These are phyloP conservation scores for Chaetomiaceae sp. DNA, from an alignment of 2,329 filamentous ascomycete species.

Conservation along the genomic window DNA sequence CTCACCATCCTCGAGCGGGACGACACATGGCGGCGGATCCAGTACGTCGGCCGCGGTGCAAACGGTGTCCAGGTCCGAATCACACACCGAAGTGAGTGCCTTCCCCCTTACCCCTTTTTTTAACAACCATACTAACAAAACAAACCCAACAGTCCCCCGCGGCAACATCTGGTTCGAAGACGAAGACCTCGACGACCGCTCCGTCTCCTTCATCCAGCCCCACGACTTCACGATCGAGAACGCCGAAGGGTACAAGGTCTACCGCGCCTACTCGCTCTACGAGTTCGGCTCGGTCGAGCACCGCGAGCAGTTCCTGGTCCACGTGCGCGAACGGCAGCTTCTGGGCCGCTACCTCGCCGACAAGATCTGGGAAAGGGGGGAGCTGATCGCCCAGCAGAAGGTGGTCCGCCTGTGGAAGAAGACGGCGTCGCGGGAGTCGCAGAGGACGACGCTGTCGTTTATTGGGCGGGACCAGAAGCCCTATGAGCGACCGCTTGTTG, in stretches of 20 bases:
- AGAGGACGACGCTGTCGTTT: background rate
- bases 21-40: background rate
- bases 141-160: background rate
- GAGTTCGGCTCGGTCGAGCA: background rate
- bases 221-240: slow-evolving; percentile 1
- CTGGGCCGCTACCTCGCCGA: background rate
- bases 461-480: background rate
- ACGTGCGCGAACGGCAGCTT: background rate
- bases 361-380: background rate
- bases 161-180: slow-evolving; percentile 4
- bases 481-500: background rate
- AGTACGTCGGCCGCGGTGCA: background rate
- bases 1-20: slow-evolving; percentile 2
- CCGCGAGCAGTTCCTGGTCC: background rate
- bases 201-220: background rate
- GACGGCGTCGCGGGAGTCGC: background rate
- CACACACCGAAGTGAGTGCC: background rate
- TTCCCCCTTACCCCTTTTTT: background rate
- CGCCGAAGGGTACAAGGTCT: background rate
- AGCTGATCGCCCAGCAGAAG: slow-evolving; percentile 4
- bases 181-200: background rate
- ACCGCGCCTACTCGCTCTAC: background rate
- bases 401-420: slow-evolving; percentile 3
- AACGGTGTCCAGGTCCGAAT: background rate
- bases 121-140: background rate